Conservation (phyloP, 768 basidiomycete species). For the Mycena sanguinolenta region DNA sequence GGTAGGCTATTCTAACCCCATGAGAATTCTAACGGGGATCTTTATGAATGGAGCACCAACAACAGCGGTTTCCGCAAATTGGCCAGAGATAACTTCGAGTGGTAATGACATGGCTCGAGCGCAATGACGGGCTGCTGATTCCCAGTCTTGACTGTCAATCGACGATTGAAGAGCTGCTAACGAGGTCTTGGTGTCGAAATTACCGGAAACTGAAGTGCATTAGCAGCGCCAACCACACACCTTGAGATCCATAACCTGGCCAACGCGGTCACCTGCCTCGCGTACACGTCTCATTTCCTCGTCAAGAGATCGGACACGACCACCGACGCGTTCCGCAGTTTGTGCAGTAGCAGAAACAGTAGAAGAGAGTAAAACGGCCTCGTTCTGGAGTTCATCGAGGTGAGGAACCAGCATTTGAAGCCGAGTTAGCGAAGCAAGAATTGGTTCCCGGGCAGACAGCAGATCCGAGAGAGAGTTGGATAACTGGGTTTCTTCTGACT, state of each 20-base stretch:
- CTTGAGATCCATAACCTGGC: constrained; percentile 96
- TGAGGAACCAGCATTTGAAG: constrained; percentile 72
- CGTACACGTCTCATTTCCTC: constrained; percentile 93
- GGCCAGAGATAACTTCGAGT: constrained; percentile 79
- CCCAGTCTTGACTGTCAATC: constrained; percentile 93
- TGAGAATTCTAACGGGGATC: constrained; percentile 25
- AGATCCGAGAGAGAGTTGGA: constrained; percentile 80
- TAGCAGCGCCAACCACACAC: constrained; percentile 53
- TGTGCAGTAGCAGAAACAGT: constrained; percentile 80
- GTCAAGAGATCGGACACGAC: constrained; percentile 89
- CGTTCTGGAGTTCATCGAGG: constrained; percentile 71
- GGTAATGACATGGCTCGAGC: constrained; percentile 91
- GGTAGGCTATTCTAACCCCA: constrained; percentile 76
- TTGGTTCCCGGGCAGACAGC: constrained; percentile 76
- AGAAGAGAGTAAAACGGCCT: constrained; percentile 65
- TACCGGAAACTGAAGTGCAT: constrained; percentile 13
- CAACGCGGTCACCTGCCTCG: constrained; percentile 92
- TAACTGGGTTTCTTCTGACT: constrained; percentile 83
- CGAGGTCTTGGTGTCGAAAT: constrained; percentile 50
- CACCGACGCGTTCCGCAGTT: constrained; percentile 92
- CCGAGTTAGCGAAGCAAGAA: constrained; percentile 71
- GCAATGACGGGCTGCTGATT: constrained; percentile 92
- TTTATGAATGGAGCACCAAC: constrained; percentile 61
- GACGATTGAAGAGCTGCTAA: constrained; percentile 70
- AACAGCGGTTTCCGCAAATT: constrained; percentile 89